Evolutionary conservation across 352 stramenopile species (phyloP), one percentile per base, ranked within the genome.

Genomic region (Pythium insidiosum): DNA sequence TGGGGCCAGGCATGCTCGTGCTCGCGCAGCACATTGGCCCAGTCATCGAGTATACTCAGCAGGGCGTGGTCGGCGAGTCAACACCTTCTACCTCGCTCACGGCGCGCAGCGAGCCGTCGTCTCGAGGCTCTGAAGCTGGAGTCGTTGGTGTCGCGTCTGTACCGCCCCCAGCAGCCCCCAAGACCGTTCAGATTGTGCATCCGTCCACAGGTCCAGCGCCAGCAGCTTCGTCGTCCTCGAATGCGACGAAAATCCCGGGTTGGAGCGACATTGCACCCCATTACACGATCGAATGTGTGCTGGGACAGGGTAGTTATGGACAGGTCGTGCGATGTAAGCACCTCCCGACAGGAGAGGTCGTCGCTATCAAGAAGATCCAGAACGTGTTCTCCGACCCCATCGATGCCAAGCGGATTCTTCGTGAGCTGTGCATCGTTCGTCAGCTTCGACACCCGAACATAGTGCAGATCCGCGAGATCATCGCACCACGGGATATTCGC

Each of bases 361-460:
- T 93, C 36, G 80, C 80, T 6, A 93, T 93, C 55, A 93, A 93
- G 63, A 88, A 89, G 54, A 90, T 90, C 47, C 77, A 90, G 47
- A 93, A 93, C 42, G 80, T 93, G 9, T 93, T 93, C 41, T 86
- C 80, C 11, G 80, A 93, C 28, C 80, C 80, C 23, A 89, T 93
- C 38, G 80, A 93, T 47, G 80, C 80, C 31, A 93, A 93, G 59
- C 77, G 80, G 16, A 93, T 93, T 31, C 57, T 93, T 7, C 77
- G 80, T 13, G 80, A 93, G 39, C 55, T 93, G 24, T 89, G 71
- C 49, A 93, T 93, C 33, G 53, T 93, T 24, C 75, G 80, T 4
- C 80, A 93, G 57, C 50, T 93, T 25, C 77, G 78, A 5, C 80
- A 93, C 60, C 80, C 76, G 4, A 93, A 93, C 36, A 93, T 93